Conservation (phyloP, 805 yeast genomes). For the Sugiyamaella americana region DNA sequence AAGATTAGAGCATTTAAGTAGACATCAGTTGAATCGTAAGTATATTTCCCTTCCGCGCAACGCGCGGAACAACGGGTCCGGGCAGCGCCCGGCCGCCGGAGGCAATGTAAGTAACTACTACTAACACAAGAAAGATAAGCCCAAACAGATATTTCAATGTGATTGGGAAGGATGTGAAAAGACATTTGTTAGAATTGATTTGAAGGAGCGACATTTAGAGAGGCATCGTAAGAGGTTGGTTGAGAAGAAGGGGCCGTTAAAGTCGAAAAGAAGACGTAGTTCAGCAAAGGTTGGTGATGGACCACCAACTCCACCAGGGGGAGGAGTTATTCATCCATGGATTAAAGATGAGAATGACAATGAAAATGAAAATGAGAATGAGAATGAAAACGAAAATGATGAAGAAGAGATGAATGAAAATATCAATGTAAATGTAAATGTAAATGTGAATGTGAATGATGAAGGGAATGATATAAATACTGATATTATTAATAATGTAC, state of each 20-base stretch:
- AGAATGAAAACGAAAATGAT: not conserved
- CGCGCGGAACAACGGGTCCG: too few relatives aligned
- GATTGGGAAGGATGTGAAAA: slow-evolving; percentile 24
- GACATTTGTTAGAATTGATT: slow-evolving; percentile 31
- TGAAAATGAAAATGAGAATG: not conserved
- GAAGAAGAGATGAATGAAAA: not conserved
- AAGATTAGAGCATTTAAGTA: slow-evolving; percentile 20
- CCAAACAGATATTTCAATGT: slow-evolving; percentile 15
- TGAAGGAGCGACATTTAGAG: slow-evolving; percentile 26
- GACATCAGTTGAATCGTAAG: slow-evolving; percentile 26
- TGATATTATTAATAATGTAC: not conserved
- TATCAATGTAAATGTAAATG: not conserved
- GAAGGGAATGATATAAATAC: not conserved
- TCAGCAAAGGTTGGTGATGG: not conserved
- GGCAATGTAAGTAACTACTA: not conserved
- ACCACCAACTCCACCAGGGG: not conserved
- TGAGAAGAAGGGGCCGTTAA: slow-evolving; percentile 9
- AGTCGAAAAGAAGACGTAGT: slow-evolving; percentile 2
- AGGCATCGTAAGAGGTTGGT: slow-evolving; percentile 12
- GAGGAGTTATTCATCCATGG: not conserved
- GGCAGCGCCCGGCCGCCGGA: too few relatives aligned
- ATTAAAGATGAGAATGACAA: not conserved
- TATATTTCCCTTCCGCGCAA: too few relatives aligned
- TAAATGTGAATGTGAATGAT: not conserved
- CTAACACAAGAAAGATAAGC: slow-evolving; percentile 7